Evolutionary conservation across 495 filamentous ascomycete species (phyloP).

Genomic region (Massariosphaeria phaeospora): DNA sequence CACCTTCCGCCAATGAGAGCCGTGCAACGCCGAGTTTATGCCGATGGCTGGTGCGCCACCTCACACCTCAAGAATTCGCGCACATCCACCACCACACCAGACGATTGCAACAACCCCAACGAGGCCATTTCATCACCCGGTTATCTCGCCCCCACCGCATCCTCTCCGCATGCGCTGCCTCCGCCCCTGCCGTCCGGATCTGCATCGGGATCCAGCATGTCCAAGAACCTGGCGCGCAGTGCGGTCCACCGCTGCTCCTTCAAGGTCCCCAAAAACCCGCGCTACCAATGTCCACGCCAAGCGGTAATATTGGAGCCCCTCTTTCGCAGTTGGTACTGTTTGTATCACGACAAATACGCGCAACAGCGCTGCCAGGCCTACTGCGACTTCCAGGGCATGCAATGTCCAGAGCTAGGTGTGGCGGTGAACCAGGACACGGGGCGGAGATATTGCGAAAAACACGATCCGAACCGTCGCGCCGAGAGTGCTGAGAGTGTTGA

Average conservation of each 20-base stretch:
- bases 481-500: no score
- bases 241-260: constrained; percentile 4
- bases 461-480: neutral
- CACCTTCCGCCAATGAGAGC: no score
- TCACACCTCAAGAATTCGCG: no score
- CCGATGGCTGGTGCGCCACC: no score
- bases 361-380: constrained; percentile 3
- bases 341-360: neutral
- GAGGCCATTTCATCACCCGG: no score
- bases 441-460: neutral
- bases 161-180: no score
- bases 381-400: constrained; percentile 3
- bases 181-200: no score
- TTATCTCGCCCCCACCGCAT: no score
- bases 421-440: neutral
- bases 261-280: constrained; percentile 5
- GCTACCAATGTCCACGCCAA: constrained; percentile 8
- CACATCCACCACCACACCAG: no score
- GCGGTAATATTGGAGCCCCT: constrained; percentile 5
- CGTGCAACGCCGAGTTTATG: no score
- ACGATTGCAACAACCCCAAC: no score
- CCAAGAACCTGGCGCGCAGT: neutral
- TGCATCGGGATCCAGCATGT: no score
- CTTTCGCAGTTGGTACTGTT: constrained; percentile 2
- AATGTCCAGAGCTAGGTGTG: neutral